phyloP scores from a whole-genome alignment of 352 stramenopile species.

The Globisporangium uncinulatum region DNA sequence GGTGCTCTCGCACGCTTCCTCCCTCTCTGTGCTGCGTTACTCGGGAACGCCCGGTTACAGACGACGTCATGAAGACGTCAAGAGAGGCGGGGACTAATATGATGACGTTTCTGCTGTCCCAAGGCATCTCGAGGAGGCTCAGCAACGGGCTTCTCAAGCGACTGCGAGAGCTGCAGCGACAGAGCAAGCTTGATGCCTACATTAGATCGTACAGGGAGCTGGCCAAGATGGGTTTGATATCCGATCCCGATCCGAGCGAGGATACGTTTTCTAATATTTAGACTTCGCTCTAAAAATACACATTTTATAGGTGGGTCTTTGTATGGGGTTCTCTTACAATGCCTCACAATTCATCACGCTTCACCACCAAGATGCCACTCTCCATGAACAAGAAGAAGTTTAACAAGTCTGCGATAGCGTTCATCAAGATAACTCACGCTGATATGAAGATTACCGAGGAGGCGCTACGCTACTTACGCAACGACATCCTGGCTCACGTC shows the following conservation, averaged over 20 bases:
- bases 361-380: neutral
- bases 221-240: neutral
- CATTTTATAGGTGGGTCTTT: neutral
- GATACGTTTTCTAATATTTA: neutral
- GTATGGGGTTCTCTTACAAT: neutral
- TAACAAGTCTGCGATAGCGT: neutral
- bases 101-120: neutral
- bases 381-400: neutral
- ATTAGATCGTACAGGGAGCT: neutral
- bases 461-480: neutral
- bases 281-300: neutral
- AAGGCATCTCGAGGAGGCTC: constrained; percentile 4
- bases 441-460: neutral
- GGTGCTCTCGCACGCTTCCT: too few species aligned
- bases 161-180: neutral
- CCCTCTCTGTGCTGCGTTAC: too few species aligned
- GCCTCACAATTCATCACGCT: neutral
- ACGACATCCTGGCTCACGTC: neutral
- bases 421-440: neutral
- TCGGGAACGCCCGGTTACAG: too few species aligned
- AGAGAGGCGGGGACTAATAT: too few species aligned
- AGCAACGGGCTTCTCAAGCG: constrained; percentile 3
- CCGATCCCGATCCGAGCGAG: neutral
- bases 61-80: too few species aligned
- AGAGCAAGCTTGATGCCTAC: neutral